Evolutionary conservation across 495 filamentous ascomycete species (phyloP).

Genomic region (Barbatosphaeria neglecta): DNA sequence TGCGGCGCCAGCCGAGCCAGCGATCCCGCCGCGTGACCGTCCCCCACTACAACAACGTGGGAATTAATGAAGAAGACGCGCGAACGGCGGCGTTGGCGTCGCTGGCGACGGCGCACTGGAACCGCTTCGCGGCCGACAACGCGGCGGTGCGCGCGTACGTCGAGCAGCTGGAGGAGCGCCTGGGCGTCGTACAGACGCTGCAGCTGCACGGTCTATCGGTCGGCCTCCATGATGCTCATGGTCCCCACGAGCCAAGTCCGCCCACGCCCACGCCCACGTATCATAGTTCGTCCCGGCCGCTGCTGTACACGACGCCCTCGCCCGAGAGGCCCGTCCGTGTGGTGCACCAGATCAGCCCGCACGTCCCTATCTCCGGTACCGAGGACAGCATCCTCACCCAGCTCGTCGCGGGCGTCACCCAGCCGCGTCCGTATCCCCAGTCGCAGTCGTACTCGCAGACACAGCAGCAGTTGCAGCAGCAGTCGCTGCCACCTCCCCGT

Average conservation of each 20-base stretch:
- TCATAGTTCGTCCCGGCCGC: slow-evolving; percentile 2
- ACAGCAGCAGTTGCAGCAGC: no score
- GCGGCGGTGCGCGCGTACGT: slow-evolving; percentile 8
- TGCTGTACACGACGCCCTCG: slow-evolving; percentile 1
- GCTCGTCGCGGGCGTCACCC: slow-evolving; percentile 12
- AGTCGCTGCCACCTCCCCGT: no score
- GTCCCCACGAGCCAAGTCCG: no score
- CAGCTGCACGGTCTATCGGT: background rate
- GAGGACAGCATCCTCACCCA: slow-evolving; percentile 14
- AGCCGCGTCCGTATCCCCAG: no score
- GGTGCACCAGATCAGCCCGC: background rate
- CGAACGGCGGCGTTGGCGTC: background rate
- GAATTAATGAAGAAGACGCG: background rate
- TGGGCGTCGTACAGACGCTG: slow-evolving; percentile 5
- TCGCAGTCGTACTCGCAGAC: no score
- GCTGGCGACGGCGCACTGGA: slow-evolving; percentile 3
- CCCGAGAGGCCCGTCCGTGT: background rate
- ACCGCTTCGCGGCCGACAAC: slow-evolving; percentile 6
- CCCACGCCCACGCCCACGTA: no score
- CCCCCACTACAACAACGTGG: no score
- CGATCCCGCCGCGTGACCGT: no score
- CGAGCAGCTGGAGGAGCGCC: slow-evolving; percentile 8
- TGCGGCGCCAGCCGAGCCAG: no score
- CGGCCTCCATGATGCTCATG: no score
- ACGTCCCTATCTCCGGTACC: slow-evolving; percentile 5